phyloP scores from a whole-genome alignment of 2,329 filamentous ascomycete species.

The Bipolaris zeicola region DNA sequence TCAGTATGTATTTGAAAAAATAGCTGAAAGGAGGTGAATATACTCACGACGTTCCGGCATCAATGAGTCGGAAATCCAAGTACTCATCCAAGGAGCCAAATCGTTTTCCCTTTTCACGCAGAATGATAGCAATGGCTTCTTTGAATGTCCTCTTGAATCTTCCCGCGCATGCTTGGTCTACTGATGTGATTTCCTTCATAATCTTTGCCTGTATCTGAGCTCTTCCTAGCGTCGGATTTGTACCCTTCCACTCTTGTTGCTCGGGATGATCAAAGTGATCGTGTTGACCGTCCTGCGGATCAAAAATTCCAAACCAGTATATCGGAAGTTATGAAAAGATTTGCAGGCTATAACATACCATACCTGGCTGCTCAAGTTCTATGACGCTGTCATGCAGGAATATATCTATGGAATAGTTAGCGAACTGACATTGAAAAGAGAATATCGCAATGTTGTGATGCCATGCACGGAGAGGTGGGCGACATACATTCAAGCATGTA shows the following conservation, averaged over 20 bases:
- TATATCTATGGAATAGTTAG: neutral
- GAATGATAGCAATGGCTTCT: neutral
- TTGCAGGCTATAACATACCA: neutral
- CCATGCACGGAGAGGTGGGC: neutral
- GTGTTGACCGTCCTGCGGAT: neutral
- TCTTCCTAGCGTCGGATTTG: neutral
- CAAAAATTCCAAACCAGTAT: neutral
- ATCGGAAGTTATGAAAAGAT: neutral
- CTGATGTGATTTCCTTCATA: neutral
- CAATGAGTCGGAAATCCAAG: neutral
- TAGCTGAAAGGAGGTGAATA: neutral
- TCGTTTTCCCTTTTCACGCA: neutral
- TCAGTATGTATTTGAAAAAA: neutral
- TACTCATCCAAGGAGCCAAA: constrained; percentile 1
- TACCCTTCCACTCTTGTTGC: neutral
- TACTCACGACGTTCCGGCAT: neutral
- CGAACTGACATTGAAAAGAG: neutral
- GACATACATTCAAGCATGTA: constrained; percentile 1
- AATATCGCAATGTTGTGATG: too few relatives aligned
- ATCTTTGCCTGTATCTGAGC: neutral
- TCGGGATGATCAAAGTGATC: neutral
- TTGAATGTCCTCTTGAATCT: neutral
- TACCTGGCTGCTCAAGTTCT: neutral
- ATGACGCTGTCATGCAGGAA: neutral
- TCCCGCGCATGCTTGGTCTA: neutral